A percentile compares a stretch with the other conserved stretches of the same genome.
Evolutionary conservation across 2,329 filamentous ascomycete genomes (phyloP).

Genomic region (Talaromyces islandicus): DNA sequence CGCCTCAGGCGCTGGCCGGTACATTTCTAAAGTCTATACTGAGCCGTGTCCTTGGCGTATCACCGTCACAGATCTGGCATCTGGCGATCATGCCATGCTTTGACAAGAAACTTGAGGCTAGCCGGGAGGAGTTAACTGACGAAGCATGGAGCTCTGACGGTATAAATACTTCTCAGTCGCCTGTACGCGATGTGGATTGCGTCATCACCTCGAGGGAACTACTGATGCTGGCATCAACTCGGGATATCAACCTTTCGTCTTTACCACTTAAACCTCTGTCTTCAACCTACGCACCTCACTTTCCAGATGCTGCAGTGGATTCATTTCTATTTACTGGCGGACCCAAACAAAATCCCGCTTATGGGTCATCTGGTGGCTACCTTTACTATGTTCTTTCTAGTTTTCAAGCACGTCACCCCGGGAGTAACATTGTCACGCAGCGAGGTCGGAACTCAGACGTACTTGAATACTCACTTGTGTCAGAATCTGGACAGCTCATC

Average conservation of each 20-base stretch:
- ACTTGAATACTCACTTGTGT: constrained; percentile 69
- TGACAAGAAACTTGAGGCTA: constrained; percentile 97
- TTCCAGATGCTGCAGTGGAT: constrained; percentile 67
- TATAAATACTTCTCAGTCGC: constrained; percentile 25
- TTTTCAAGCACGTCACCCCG: constrained; percentile 64
- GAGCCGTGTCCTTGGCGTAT: constrained; percentile 63
- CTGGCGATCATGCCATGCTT: constrained; percentile 97
- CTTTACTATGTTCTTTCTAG: constrained; percentile 76
- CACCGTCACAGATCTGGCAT: constrained; percentile 83
- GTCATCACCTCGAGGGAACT: constrained; percentile 96
- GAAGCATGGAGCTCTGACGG: constrained; percentile 55
- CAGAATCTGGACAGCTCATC: constrained; percentile 51
- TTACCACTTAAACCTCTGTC: constrained; percentile 57
- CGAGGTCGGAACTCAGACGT: constrained; percentile 88
- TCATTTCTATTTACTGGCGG: constrained; percentile 66
- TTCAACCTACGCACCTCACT: constrained; percentile 46
- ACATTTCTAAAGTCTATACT: constrained; percentile 84
- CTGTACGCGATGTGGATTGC: constrained; percentile 86
- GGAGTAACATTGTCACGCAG: constrained; percentile 63
- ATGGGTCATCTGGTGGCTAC: constrained; percentile 83
- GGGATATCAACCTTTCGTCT: constrained; percentile 68
- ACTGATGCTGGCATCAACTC: constrained; percentile 77
- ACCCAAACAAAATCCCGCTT: constrained; percentile 43
- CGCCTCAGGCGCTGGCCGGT: constrained; percentile 85
- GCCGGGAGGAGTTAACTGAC: constrained; percentile 84